Conservation (phyloP, 2,329 filamentous ascomycete genomes). For the Juglanconis oblonga region DNA sequence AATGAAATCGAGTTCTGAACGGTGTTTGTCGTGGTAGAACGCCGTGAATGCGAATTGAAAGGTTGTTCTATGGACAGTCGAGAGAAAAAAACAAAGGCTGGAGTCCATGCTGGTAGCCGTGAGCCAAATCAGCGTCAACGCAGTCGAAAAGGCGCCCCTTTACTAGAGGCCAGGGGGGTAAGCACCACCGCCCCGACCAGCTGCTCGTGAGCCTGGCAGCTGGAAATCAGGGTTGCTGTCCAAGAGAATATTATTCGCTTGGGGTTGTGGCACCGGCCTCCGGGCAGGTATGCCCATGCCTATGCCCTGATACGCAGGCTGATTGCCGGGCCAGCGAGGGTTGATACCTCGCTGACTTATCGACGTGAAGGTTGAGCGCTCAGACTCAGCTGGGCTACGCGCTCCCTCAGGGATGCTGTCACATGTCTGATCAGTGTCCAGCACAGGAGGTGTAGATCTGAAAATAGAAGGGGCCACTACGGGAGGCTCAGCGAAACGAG, state of each 20-base stretch:
- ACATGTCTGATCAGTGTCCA: constrained; percentile 27
- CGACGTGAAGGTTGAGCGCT: constrained; percentile 83
- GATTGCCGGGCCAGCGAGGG: constrained; percentile 69
- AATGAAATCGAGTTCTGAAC: neutral
- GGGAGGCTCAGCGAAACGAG: constrained; percentile 66
- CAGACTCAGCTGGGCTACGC: constrained; percentile 73
- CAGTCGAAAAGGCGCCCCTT: neutral
- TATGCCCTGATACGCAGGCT: constrained; percentile 32
- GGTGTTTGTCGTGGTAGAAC: neutral
- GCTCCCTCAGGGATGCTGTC: constrained; percentile 41
- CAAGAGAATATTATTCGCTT: constrained; percentile 68
- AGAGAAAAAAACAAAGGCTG: neutral
- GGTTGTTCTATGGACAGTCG: constrained; percentile 10
- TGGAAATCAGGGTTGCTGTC: constrained; percentile 84
- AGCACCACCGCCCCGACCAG: constrained; percentile 5
- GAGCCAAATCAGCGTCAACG: neutral
- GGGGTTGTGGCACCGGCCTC: constrained; percentile 41
- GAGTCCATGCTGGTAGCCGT: neutral
- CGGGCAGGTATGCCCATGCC: constrained; percentile 39
- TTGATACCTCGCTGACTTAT: constrained; percentile 87
- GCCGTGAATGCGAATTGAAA: constrained; percentile 9
- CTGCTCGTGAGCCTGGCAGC: constrained; percentile 46
- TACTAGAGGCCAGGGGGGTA: constrained; percentile 2
- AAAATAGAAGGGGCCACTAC: constrained; percentile 25
- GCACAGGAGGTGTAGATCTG: constrained; percentile 28